Evolutionary conservation across 2,329 filamentous ascomycete genomes (phyloP).

Genomic region (Fusarium albidum): DNA sequence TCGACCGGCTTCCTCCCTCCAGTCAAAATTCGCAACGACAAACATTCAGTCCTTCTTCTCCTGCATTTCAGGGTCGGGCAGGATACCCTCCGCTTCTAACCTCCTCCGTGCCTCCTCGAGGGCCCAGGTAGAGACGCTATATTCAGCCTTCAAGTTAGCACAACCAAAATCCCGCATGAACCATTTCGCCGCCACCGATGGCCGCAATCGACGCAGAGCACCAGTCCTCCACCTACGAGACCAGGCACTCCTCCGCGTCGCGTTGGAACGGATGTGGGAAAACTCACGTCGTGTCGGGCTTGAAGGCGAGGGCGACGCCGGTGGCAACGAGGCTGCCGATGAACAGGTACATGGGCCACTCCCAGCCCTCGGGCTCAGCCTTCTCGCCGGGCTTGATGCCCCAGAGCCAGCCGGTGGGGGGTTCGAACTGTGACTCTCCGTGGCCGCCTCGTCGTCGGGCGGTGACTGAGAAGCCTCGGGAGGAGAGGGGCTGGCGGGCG

Average conservation of each 20-base stretch:
- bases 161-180: constrained; percentile 40
- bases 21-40: neutral
- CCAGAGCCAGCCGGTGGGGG: constrained; percentile 91
- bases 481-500: constrained; percentile 44
- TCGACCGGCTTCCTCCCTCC: constrained; percentile 15
- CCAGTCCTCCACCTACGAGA: constrained; percentile 3
- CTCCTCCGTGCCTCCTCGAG: constrained; percentile 94
- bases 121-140: constrained; percentile 98
- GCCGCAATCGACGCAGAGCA: neutral
- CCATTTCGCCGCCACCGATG: constrained; percentile 10
- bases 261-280: constrained; percentile 12
- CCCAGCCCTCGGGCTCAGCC: constrained; percentile 96
- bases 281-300: constrained; percentile 98
- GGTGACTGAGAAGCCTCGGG: constrained; percentile 55
- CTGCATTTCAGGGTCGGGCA: constrained; percentile 75
- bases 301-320: constrained; percentile 87
- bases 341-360: constrained; percentile 84
- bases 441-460: constrained; percentile 52
- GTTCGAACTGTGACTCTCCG: constrained; percentile 81
- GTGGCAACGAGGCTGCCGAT: constrained; percentile 80
- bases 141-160: constrained; percentile 36
- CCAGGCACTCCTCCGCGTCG: neutral
- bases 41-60: constrained; percentile 59
- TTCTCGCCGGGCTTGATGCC: constrained; percentile 96
- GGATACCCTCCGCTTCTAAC: constrained; percentile 94